These are phyloP conservation scores for Cucurbitaria berberidis DNA, from an alignment of 2,329 filamentous ascomycete species.

Conservation along the genomic window DNA sequence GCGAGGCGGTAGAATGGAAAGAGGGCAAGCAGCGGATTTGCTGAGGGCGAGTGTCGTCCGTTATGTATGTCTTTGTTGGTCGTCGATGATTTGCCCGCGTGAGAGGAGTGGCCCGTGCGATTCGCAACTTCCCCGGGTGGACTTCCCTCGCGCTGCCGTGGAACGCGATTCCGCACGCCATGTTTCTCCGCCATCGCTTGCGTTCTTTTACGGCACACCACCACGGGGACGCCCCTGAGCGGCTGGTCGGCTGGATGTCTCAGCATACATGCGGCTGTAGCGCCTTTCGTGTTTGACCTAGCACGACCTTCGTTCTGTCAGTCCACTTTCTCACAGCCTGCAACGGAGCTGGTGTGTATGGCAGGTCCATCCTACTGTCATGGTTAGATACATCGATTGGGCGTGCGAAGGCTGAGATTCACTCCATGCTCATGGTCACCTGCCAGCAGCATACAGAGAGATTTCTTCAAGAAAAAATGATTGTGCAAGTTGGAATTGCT, in stretches of 20 bases:
- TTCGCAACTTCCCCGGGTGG: constrained; percentile 17
- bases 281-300: not conserved
- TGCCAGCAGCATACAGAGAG: not conserved
- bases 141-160: constrained; percentile 7
- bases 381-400: not conserved
- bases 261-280: not conserved
- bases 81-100: constrained; percentile 39
- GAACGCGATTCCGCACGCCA: constrained; percentile 5
- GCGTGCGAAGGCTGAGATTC: not conserved
- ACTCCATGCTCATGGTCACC: not conserved
- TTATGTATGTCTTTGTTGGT: constrained; percentile 47
- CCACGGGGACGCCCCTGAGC: constrained; percentile 7
- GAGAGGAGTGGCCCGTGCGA: constrained; percentile 29
- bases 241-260: not conserved
- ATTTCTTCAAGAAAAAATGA: too few relatives aligned
- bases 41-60: constrained; percentile 24
- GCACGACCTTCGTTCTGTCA: not conserved
- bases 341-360: not conserved
- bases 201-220: constrained; percentile 15
- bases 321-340: not conserved
- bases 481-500: too few relatives aligned
- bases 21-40: constrained; percentile 26
- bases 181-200: constrained; percentile 21
- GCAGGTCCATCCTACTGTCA: not conserved
- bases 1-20: constrained; percentile 13